Base-by-base conservation (phyloP, 1,284 basidiomycete genomes). In the Exsudoporus floridanus region DNA sequence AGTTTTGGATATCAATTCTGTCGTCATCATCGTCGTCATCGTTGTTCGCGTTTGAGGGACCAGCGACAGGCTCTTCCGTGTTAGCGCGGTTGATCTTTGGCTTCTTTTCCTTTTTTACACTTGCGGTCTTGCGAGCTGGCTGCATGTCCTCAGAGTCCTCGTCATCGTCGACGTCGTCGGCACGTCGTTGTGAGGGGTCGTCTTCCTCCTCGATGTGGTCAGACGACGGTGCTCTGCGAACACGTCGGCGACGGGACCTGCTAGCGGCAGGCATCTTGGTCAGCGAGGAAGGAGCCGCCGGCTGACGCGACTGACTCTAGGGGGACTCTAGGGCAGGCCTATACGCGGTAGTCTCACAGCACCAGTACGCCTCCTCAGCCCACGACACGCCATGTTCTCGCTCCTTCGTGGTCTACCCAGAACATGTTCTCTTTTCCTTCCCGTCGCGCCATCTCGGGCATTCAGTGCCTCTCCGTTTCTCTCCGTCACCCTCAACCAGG, bases 401-500 rank as follows among this genome's bases (percentile, higher is more conserved):
- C 28, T 65, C 27, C 31, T 70, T 40, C 57, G 59, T 10, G 18
- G 50, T 7, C 38, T 56, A 25, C 36, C 58, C 19, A 53, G 44
- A 49, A 18, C 59, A 64, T 70, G 63, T 37, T 50, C 49, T n/a
- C 49, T 55, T 40, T 27, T 54, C 30, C 40, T 47, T 0, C 37
- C 36, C n/a, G 54, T 61, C 25, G 44, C 63, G 36, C 70, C 71
- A 50, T 69, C 66, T 34, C 82, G 84, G 54, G 66, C 77, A 10
- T 92, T 94, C 72, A 86, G 89, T 54, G 71, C 82, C 7, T 81
- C 89, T 18, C 73, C 82, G 0, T 73, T 78, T 13, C 65, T 81
- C 5, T 70, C 74, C 52, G 78, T 79, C 39, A 95, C 93, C 1
- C 81, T 94, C 61, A 93, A 94, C 73, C 92, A 94, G 70, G 82